These are phyloP conservation scores for Mikania micrantha DNA, from an alignment of 129 eudicot genomes.

Conservation along the genomic window DNA sequence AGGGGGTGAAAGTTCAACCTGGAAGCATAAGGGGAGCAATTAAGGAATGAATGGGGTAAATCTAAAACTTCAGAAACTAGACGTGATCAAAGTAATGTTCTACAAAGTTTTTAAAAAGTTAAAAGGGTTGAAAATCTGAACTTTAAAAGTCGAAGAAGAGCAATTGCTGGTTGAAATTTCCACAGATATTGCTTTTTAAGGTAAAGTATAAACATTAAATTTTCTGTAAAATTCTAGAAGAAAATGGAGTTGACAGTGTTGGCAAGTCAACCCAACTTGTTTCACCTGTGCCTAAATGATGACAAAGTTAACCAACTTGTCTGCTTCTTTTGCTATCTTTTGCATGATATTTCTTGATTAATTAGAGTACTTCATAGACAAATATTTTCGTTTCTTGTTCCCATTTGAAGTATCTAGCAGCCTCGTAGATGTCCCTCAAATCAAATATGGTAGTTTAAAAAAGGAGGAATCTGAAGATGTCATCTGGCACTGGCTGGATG, in stretches of 20 bases:
- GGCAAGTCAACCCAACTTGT: neutral
- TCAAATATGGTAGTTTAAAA: constrained; percentile 56
- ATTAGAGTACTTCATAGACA: neutral
- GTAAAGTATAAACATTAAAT: too few species aligned
- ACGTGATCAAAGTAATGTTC: too few species aligned
- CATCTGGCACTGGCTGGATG: constrained; percentile 72
- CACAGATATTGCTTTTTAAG: too few species aligned
- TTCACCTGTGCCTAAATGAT: neutral
- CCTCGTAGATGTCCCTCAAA: constrained; percentile 69
- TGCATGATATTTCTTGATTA: neutral
- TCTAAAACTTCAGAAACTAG: too few species aligned
- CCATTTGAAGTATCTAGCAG: constrained; percentile 69
- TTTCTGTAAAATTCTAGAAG: neutral
- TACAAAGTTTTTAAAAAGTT: too few species aligned
- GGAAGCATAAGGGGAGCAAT: too few species aligned
- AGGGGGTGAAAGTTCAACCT: too few species aligned
- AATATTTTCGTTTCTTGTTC: constrained; percentile 2
- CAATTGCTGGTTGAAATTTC: too few species aligned
- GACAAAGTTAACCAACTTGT: neutral
- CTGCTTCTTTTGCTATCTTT: neutral
- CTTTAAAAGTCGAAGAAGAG: too few species aligned
- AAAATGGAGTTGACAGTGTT: neutral
- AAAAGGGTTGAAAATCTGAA: too few species aligned
- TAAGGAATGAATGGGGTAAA: too few species aligned
- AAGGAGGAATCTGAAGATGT: constrained; percentile 45